A percentile compares a stretch with the other conserved stretches of the same genome.
Conservation (phyloP, 73 alveolate genomes). For the Tetrahymena malaccensis region DNA sequence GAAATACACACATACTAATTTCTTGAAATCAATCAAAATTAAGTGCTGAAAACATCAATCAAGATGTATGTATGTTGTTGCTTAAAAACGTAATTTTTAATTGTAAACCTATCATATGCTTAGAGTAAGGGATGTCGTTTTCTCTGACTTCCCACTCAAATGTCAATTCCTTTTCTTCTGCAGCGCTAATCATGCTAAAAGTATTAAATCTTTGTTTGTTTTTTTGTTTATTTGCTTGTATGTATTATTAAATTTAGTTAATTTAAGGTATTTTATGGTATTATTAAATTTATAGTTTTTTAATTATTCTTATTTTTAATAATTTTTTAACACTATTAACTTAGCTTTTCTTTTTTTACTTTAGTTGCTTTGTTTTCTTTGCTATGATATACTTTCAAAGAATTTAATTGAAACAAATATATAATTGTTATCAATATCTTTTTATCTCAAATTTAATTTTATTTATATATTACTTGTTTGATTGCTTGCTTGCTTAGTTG, state of each 20-base stretch:
- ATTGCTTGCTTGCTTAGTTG: neutral
- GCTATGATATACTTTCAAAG: neutral
- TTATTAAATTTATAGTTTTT: neutral
- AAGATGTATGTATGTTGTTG: neutral
- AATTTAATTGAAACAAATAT: neutral
- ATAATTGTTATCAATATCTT: neutral
- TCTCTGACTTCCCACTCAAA: constrained; percentile 42
- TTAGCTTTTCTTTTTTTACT: neutral
- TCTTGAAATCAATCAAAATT: neutral
- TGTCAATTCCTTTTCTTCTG: neutral
- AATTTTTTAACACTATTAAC: neutral
- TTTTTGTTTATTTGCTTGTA: neutral
- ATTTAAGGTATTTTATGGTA: neutral
- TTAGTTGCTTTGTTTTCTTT: neutral
- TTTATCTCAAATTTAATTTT: neutral
- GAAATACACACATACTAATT: neutral
- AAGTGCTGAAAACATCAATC: neutral
- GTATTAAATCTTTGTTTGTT: neutral
- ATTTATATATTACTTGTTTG: neutral
- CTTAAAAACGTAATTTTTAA: neutral
- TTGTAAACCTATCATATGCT: constrained; percentile 18
- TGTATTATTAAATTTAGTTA: neutral
- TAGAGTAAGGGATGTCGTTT: constrained; percentile 10
- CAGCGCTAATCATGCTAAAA: neutral
- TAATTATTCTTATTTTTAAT: neutral